Percentiles rank a stretch among this genome's conserved stretches.
These are phyloP conservation scores for Candida maris DNA, from an alignment of 805 yeast genomes.

Conservation along the genomic window DNA sequence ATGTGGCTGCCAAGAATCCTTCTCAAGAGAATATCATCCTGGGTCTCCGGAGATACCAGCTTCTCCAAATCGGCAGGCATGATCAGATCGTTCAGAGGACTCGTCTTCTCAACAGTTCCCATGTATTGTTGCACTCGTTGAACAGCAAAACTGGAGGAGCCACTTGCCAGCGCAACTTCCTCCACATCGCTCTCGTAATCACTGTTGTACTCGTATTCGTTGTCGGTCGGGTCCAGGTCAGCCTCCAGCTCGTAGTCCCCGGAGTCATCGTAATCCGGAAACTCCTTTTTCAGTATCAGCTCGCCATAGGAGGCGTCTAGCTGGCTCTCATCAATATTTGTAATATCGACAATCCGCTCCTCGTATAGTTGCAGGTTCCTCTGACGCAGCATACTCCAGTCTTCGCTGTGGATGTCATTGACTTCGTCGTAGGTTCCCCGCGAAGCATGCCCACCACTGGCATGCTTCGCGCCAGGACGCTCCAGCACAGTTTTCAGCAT, in stretches of 20 bases:
- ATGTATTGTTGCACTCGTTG: slow-evolving; percentile 2
- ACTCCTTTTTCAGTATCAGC: slow-evolving; percentile 8
- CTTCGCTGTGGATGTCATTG: slow-evolving; percentile 4
- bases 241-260: slow-evolving; percentile 11
- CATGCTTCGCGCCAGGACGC: slow-evolving; percentile 17
- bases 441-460: slow-evolving; percentile 1
- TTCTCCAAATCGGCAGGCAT: slow-evolving; percentile 23
- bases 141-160: slow-evolving; percentile 1
- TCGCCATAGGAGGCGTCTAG: slow-evolving; percentile 9
- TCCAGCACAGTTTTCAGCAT: slow-evolving; percentile 5
- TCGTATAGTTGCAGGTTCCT: slow-evolving; percentile 2
- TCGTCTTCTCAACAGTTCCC: slow-evolving; percentile 1
- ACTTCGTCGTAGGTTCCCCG: slow-evolving; percentile 5
- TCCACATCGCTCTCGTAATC: slow-evolving; percentile 14
- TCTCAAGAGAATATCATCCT: slow-evolving; percentile 24
- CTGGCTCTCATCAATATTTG: slow-evolving; percentile 8
- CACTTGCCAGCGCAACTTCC: background rate
- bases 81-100: slow-evolving; percentile 17
- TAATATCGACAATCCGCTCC: slow-evolving; percentile 3
- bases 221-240: slow-evolving; percentile 6
- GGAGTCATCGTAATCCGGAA: slow-evolving; percentile 12
- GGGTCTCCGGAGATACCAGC: slow-evolving; percentile 23
- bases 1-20: slow-evolving; percentile 31
- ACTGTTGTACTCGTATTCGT: slow-evolving; percentile 14
- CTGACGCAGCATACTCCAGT: slow-evolving; percentile 4